These are phyloP conservation scores for Pseudoscleropodium purum DNA, from an alignment of 225 moss, liverwort and hornwort species.

Conservation along the genomic window DNA sequence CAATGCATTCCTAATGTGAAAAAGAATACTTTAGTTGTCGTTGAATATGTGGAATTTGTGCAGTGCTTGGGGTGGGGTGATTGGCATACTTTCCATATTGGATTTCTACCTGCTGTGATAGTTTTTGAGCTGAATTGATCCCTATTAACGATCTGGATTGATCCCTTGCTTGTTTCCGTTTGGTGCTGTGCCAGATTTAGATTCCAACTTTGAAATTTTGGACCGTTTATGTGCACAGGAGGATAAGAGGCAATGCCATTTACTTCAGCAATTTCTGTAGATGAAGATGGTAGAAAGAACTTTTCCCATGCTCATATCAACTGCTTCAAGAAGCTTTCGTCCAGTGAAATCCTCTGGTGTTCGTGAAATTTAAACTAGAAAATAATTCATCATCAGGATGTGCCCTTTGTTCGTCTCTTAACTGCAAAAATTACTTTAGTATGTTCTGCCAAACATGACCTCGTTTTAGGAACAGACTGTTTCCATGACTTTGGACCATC, in stretches of 20 bases:
- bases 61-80: too few species aligned
- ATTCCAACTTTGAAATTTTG: too few species aligned
- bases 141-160: too few species aligned
- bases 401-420: conserved; percentile 33
- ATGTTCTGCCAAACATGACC: conserved; percentile 37
- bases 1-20: too few species aligned
- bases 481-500: conserved; percentile 30
- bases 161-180: too few species aligned
- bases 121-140: too few species aligned
- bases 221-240: not conserved
- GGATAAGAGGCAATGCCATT: not conserved
- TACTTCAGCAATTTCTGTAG: not conserved
- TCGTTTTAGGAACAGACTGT: conserved; percentile 20
- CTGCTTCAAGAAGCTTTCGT: not conserved
- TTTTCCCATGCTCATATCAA: not conserved
- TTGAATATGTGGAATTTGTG: too few species aligned
- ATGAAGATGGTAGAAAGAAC: not conserved
- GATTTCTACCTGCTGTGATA: too few species aligned
- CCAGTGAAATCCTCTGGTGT: not conserved
- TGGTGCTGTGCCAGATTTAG: too few species aligned
- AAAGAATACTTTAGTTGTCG: too few species aligned
- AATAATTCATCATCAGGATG: conserved; percentile 28
- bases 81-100: too few species aligned
- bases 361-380: conserved; percentile 36
- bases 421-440: not conserved